Conservation (phyloP, 176 grass and related monocot genomes). For the Thinopyrum elongatum region DNA sequence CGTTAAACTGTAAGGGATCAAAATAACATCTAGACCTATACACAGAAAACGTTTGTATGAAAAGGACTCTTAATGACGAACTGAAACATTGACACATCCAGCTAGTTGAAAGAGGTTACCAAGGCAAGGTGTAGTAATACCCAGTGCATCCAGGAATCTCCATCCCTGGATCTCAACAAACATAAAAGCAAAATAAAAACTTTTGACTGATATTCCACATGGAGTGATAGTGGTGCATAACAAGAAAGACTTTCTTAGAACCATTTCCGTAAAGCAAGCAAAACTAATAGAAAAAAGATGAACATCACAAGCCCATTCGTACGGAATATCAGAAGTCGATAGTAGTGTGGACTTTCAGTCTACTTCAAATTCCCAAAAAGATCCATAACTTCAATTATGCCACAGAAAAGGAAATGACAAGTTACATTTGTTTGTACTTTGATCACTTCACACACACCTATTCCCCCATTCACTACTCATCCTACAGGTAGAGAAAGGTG, state of each 20-base stretch:
- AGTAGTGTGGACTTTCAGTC: neutral
- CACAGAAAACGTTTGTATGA: neutral
- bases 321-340: neutral
- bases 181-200: conserved; percentile 66
- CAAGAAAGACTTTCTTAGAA: neutral
- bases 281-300: neutral
- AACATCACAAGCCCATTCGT: neutral
- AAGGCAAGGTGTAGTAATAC: conserved; percentile 35
- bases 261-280: neutral
- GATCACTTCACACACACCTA: neutral
- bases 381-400: neutral
- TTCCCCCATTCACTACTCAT: neutral
- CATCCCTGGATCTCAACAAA: conserved; percentile 64
- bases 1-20: too few species aligned
- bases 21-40: neutral
- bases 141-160: conserved; percentile 51
- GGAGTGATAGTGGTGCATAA: neutral
- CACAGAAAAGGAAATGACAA: neutral
- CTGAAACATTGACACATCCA: neutral
- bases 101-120: conserved; percentile 53
- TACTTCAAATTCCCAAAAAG: neutral
- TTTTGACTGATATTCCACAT: conserved; percentile 36
- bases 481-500: neutral
- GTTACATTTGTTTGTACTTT: neutral
- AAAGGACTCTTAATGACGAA: neutral